phyloP scores from a whole-genome alignment of 768 basidiomycete species.

The Termitomyces sp. region DNA sequence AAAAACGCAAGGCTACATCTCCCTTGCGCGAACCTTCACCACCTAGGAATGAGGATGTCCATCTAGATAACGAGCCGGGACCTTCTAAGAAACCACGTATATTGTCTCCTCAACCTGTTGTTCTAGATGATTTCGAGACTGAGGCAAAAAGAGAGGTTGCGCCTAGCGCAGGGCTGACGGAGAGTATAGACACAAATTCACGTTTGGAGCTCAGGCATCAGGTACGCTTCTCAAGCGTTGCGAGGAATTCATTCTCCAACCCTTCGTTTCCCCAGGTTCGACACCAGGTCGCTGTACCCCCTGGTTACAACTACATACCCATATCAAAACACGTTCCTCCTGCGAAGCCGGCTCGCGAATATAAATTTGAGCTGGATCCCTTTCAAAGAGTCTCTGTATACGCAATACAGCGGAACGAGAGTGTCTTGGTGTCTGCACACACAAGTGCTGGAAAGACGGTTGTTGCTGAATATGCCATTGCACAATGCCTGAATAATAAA shows the following conservation, averaged over 20 bases:
- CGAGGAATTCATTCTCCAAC: not conserved
- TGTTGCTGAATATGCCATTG: conserved; percentile 99
- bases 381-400: conserved; percentile 94
- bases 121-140: conserved; percentile 92
- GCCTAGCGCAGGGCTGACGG: conserved; percentile 82
- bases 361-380: conserved; percentile 95
- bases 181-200: conserved; percentile 58
- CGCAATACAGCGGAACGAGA: conserved; percentile 96
- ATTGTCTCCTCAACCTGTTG: conserved; percentile 64
- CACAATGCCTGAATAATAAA: conserved; percentile 88
- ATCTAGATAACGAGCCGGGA: conserved; percentile 27
- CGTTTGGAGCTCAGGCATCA: conserved; percentile 79
- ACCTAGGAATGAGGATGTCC: conserved; percentile 15
- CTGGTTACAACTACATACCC: conserved; percentile 84
- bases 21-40: conserved; percentile 14
- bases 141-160: conserved; percentile 91
- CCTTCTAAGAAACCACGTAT: conserved; percentile 56
- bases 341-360: conserved; percentile 84
- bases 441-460: conserved; percentile 99
- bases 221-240: conserved; percentile 30
- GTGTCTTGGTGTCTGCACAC: conserved; percentile 96
- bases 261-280: conserved; percentile 54
- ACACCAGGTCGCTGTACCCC: conserved; percentile 94
- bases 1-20: conserved; percentile 39
- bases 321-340: conserved; percentile 91